Evolutionary conservation across 352 stramenopile genomes (phyloP), one percentile per base, ranked within the genome.

Genomic region (Pythium oligandrum): DNA sequence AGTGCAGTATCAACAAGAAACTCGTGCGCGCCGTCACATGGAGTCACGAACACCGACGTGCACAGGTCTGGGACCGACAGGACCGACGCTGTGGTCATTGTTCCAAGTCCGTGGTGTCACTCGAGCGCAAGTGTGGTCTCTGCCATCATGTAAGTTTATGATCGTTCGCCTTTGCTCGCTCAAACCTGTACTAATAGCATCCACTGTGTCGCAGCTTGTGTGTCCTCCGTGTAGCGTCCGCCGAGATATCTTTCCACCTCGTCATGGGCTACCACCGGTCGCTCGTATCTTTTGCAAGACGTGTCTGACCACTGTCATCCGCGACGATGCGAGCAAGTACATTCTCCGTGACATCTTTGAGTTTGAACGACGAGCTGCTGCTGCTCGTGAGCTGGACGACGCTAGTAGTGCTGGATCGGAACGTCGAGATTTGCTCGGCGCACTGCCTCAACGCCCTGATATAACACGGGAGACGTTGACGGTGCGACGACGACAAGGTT

Each of bases 1-100:
- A 74, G 6, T 84, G 66, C 56, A 67, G 69, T 34, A 56, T 78
- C 30, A 68, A 69, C 17, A 90, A 88, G 63, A 90, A 88, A 55
- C 65, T 90, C 40, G 61, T 64, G 11, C 69, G 72, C 8, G 71
- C 73, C 0, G 59, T 87, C 26, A 59, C 71, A 31, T 63, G 61
- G 61, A 62, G 53, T 35, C 59, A 51, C 33, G 58, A 59, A 51
- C 17, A 56, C 48, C 10, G 66, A 77, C 11, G 58, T 4, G 58
- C 65, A 17, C 68, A 64, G 38, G 17, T 26, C 17, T 26, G 17
- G 67, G 1, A 60, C 68, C 30, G 58, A 57, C 9, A 53, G 51
- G 67, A 80, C 17, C 54, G 53, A 37, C 72, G 73, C 36, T 89
- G 78, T 33, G 75, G 73, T 9, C 75, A 83, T 45, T 89, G 75